Base-by-base conservation (phyloP, 495 filamentous ascomycete genomes). In the Penicillium daleae region DNA sequence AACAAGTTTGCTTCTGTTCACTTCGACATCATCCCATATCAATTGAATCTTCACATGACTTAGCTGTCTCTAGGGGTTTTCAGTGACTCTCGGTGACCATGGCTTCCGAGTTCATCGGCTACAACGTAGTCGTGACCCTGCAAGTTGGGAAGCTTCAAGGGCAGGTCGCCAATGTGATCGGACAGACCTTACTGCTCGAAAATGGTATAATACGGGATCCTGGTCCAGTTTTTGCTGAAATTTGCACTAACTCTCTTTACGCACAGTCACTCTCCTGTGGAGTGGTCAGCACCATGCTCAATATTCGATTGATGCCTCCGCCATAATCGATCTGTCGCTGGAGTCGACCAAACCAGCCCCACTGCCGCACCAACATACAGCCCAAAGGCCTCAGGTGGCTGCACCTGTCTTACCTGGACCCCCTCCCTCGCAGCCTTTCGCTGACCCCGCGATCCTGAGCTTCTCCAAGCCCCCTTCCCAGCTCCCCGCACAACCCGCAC, bases 101-200 rank as follows among this genome's bases (percentile, higher is more conserved):
- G 87, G 83, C 86, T 15, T 76, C 82, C 62, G 82, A 89, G 65
- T 94, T 95, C 73, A 88, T 93, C 63, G 92, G 92, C 33, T 84
- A 92, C 69, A 86, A 87, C 60, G 90, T 96, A 72, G 74, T 89
- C 55, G 86, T 96, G 65, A 92, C 87, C 13, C 80, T 97, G 54
- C 84, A 78, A 56, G 74, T 86, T 64, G 83, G 83, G 17, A 82
- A 84, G 64, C 74, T 97, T 49, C 84, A 86, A 63, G 94, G 94
- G 44, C 83, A 87, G 24, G 87, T 99, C 37, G 85, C 84, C 50
- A 80, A 86, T 65, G 87, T 97, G 33, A 84, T 89, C 51, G 90
- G 90, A 6, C 84, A 88, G 61, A 86, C 87, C 44, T 80, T 99
- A 64, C 87, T 88, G 24, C 82, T 99, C 24, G 83, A 82, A 53